These are phyloP conservation scores for Fusarium napiforme DNA, from an alignment of 2,329 filamentous ascomycete species.

Conservation along the genomic window DNA sequence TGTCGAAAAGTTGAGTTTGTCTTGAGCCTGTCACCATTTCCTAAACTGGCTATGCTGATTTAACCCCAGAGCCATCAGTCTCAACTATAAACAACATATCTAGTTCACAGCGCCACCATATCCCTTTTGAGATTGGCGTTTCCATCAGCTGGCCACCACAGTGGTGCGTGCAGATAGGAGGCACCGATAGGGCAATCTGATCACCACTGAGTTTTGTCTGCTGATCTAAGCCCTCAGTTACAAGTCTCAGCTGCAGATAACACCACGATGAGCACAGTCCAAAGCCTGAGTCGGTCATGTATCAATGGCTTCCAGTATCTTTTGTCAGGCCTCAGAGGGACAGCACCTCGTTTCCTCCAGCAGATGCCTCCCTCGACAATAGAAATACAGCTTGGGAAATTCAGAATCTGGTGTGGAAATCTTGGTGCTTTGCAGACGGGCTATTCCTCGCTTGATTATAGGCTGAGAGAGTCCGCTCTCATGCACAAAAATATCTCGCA, in stretches of 20 bases:
- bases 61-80: not conserved
- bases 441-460: not conserved
- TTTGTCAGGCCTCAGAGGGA: not conserved
- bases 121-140: not conserved
- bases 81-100: not conserved
- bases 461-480: not conserved
- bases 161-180: fast-evolving
- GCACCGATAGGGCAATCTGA: not conserved
- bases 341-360: fast-evolving
- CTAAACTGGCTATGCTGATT: too few relatives aligned
- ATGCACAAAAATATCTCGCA: not conserved
- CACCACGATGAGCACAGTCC: not conserved
- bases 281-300: not conserved
- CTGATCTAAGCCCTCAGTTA: too few relatives aligned
- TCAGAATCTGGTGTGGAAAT: not conserved
- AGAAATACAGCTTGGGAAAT: not conserved
- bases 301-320: not conserved
- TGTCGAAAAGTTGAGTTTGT: not conserved
- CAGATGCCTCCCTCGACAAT: not conserved
- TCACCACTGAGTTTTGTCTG: not conserved
- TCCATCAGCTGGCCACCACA: fast-evolving
- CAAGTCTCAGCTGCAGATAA: too few relatives aligned
- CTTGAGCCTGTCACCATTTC: not conserved
- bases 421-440: not conserved
- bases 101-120: not conserved